phyloP scores from a whole-genome alignment of 495 filamentous ascomycete genomes.

The Penicillium salamii region DNA sequence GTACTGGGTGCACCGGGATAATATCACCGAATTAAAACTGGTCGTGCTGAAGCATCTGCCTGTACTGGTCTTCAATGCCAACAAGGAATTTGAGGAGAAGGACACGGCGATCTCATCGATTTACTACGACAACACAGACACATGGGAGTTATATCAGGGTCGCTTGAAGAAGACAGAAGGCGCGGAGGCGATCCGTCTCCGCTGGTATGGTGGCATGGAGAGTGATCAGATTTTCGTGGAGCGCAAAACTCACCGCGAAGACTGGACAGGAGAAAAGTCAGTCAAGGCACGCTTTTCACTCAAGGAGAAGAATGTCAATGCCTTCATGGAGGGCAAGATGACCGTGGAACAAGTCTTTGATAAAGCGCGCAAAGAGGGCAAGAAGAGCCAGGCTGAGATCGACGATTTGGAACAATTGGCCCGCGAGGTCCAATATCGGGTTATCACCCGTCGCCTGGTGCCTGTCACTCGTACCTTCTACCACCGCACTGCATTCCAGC shows the following conservation, averaged over 20 bases:
- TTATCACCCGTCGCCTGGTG: slow-evolving; percentile 75
- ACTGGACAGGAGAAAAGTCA: slow-evolving; percentile 98
- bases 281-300: slow-evolving; percentile 93
- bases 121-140: slow-evolving; percentile 93
- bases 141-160: slow-evolving; percentile 89
- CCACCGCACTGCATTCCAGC: slow-evolving; percentile 95
- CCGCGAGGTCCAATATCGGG: slow-evolving; percentile 87
- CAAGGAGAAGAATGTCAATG: slow-evolving; percentile 97
- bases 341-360: slow-evolving; percentile 84
- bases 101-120: slow-evolving; percentile 97
- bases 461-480: slow-evolving; percentile 94
- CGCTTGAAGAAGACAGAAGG: slow-evolving; percentile 97
- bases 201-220: slow-evolving; percentile 98
- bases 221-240: slow-evolving; percentile 94
- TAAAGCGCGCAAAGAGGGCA: slow-evolving; percentile 90
- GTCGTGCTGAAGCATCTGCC: slow-evolving; percentile 97
- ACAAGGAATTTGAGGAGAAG: slow-evolving; percentile 87
- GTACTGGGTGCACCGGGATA: slow-evolving; percentile 99
- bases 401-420: slow-evolving; percentile 86
- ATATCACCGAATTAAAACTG: slow-evolving; percentile 96
- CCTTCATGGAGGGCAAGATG: slow-evolving; percentile 76
- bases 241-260: slow-evolving; percentile 95
- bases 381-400: slow-evolving; percentile 87
- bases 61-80: slow-evolving; percentile 94
- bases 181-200: slow-evolving; percentile 90